phyloP scores from a whole-genome alignment of 495 filamentous ascomycete species.

The Neurospora sublineolata region DNA sequence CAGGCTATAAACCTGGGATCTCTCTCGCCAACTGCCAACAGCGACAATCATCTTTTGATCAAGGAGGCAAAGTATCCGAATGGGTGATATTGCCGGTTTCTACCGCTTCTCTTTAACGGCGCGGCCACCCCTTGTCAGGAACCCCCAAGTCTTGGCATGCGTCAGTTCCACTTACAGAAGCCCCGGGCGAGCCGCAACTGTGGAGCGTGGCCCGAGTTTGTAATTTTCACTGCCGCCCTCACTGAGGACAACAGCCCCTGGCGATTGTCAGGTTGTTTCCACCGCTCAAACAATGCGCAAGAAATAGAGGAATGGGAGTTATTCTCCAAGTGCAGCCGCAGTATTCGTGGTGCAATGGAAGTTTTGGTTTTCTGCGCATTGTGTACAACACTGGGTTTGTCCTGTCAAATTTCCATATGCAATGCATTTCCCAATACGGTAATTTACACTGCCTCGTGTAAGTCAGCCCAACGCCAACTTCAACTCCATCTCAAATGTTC shows the following conservation, averaged over 20 bases:
- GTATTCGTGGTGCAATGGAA: background rate
- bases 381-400: too few relatives aligned
- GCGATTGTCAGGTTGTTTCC: background rate
- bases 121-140: background rate
- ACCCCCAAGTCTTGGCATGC: background rate
- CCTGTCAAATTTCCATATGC: background rate
- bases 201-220: background rate
- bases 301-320: background rate
- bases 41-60: background rate
- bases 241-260: background rate
- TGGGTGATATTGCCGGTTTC: background rate
- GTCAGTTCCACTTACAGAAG: background rate
- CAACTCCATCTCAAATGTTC: background rate
- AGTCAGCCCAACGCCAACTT: background rate
- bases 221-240: background rate
- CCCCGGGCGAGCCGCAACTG: background rate
- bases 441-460: background rate
- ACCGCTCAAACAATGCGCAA: background rate
- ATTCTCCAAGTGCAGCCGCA: background rate
- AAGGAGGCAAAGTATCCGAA: background rate
- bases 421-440: background rate
- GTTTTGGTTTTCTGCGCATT: background rate
- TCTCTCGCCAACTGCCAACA: background rate
- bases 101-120: background rate
- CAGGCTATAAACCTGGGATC: background rate